Conservation (phyloP, 768 basidiomycete species). For the Pisolithus tinctorius region DNA sequence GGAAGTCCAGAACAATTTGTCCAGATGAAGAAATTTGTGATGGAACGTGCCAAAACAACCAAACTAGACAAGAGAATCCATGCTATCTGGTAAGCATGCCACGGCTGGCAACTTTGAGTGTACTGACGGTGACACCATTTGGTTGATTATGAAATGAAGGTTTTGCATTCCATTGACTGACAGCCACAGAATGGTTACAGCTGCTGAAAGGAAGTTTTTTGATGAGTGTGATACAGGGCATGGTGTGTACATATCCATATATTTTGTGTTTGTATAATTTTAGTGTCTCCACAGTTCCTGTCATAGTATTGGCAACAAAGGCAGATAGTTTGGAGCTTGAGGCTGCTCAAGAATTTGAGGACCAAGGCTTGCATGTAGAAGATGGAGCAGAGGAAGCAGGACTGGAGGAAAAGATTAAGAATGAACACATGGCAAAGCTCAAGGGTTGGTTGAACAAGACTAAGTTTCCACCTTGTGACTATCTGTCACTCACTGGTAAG, state of each 20-base stretch:
- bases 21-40: slow-evolving; percentile 27
- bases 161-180: slow-evolving; percentile 31
- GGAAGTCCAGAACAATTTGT: slow-evolving; percentile 25
- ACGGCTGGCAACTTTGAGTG: neutral
- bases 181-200: slow-evolving; percentile 17
- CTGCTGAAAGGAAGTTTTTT: slow-evolving; percentile 27
- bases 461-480: neutral
- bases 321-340: slow-evolving; percentile 24
- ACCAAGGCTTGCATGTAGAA: slow-evolving; percentile 5
- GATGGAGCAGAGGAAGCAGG: slow-evolving; percentile 5
- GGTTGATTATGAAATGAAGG: slow-evolving; percentile 18
- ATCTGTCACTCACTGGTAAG: neutral
- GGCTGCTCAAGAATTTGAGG: slow-evolving; percentile 10
- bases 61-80: slow-evolving; percentile 26
- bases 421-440: neutral
- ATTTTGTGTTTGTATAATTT: too few species aligned
- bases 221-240: slow-evolving; percentile 12
- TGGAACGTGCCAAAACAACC: slow-evolving; percentile 10
- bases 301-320: slow-evolving; percentile 34
- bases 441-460: neutral
- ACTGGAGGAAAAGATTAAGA: slow-evolving; percentile 6
- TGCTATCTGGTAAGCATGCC: slow-evolving; percentile 29
- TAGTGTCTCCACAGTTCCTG: slow-evolving; percentile 25
- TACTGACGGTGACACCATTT: neutral
- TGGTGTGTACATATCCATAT: neutral